Evolutionary conservation across 768 basidiomycete genomes (phyloP).

Genomic region (Trametopsis cervina): DNA sequence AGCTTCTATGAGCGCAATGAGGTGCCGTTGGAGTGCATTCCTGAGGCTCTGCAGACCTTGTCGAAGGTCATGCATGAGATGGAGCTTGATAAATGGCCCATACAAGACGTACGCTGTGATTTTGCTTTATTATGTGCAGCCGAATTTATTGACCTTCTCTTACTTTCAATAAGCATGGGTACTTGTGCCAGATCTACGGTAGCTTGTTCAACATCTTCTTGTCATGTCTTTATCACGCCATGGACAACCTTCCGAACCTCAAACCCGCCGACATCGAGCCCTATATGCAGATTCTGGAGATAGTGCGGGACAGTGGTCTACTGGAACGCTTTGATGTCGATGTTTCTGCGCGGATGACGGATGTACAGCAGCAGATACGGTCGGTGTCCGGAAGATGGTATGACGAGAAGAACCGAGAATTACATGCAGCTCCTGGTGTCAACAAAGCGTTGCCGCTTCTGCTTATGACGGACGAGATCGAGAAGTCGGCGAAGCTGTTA

Average conservation of each 20-base stretch:
- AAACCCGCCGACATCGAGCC: constrained; percentile 66
- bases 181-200: constrained; percentile 60
- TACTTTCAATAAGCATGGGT: constrained; percentile 48
- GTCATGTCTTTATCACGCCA: constrained; percentile 73
- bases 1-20: constrained; percentile 84
- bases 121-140: constrained; percentile 5
- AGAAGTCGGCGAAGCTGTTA: constrained; percentile 75
- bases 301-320: constrained; percentile 61
- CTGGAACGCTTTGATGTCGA: constrained; percentile 73
- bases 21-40: constrained; percentile 91
- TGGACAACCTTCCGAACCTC: constrained; percentile 69
- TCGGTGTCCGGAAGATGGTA: constrained; percentile 57
- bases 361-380: constrained; percentile 61
- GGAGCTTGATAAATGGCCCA: constrained; percentile 71
- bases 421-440: constrained; percentile 65
- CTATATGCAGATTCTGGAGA: constrained; percentile 61
- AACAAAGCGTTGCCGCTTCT: constrained; percentile 78
- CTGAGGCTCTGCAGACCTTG: constrained; percentile 77
- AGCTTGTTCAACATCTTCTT: constrained; percentile 83
- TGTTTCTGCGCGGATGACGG: constrained; percentile 54
- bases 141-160: constrained; percentile 3
- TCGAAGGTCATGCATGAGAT: constrained; percentile 64
- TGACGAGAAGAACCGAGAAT: constrained; percentile 52
- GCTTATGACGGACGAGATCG: constrained; percentile 82
- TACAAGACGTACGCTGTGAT: constrained; percentile 61